These are phyloP conservation scores for Kluyveromyces nonfermentans DNA, from an alignment of 805 yeast species.

Conservation along the genomic window DNA sequence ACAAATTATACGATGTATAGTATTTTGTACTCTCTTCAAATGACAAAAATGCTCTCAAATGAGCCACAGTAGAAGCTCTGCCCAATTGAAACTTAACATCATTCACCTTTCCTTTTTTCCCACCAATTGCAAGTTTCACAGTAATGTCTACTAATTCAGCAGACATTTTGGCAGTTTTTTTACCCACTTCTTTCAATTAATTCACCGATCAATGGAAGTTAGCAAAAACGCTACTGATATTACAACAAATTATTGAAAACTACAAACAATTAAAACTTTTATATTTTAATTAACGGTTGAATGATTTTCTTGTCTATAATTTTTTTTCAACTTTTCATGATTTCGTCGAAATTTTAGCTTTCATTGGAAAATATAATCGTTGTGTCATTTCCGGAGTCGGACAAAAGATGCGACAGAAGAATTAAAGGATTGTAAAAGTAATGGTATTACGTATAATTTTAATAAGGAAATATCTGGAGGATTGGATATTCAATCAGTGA, in stretches of 20 bases:
- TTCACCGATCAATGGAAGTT: not conserved
- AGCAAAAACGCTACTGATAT: not conserved
- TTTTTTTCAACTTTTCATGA: not conserved
- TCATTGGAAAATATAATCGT: not conserved
- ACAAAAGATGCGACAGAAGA: not conserved
- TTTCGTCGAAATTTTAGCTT: not conserved
- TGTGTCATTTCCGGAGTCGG: not conserved
- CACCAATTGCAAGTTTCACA: not conserved
- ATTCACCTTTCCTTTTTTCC: not conserved
- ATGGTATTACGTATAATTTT: too few species aligned
- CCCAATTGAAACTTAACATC: conserved; percentile 1
- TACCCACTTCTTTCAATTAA: not conserved
- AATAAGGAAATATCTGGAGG: too few species aligned
- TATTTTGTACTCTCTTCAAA: conserved; percentile 16
- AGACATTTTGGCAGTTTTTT: conserved; percentile 31
- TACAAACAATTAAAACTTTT: too few species aligned
- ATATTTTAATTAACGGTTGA: too few species aligned
- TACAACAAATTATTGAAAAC: too few species aligned
- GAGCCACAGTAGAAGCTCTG: not conserved
- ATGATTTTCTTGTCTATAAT: not conserved
- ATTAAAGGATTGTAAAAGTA: not conserved
- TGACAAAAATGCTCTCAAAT: conserved; percentile 1
- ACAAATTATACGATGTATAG: conserved; percentile 22
- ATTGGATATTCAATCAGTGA: too few species aligned
- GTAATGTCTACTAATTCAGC: conserved; percentile 91